A percentile compares a stretch with the other conserved stretches of the same genome.
phyloP scores from a whole-genome alignment of 495 filamentous ascomycete genomes.

The Trichocladium antarcticum region DNA sequence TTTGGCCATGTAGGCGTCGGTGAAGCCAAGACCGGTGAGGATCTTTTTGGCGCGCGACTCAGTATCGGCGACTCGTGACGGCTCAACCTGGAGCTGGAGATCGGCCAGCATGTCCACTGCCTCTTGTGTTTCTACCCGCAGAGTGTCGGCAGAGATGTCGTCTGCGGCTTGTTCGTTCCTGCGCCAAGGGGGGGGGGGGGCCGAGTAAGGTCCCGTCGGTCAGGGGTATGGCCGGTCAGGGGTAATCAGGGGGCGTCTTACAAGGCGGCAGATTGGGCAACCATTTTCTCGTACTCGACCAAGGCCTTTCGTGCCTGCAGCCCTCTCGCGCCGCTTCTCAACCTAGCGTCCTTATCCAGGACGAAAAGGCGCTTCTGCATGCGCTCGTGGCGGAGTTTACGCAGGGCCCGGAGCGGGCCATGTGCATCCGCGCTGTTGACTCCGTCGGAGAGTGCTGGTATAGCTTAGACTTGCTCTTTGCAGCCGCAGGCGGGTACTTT shows the following conservation, averaged over 20 bases:
- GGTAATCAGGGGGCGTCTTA: constrained; percentile 19
- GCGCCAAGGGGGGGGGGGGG: too few species aligned
- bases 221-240: neutral
- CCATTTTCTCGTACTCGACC: constrained; percentile 49
- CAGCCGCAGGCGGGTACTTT: constrained; percentile 32
- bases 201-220: too few species aligned
- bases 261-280: constrained; percentile 45
- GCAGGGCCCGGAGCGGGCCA: constrained; percentile 47
- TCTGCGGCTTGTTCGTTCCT: constrained; percentile 46
- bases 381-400: constrained; percentile 48
- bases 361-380: constrained; percentile 52
- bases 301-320: constrained; percentile 60
- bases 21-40: constrained; percentile 62
- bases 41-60: constrained; percentile 53
- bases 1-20: constrained; percentile 44
- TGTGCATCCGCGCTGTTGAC: constrained; percentile 38
- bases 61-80: constrained; percentile 38
- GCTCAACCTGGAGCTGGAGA: constrained; percentile 48
- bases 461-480: constrained; percentile 18
- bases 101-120: constrained; percentile 52
- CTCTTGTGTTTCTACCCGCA: constrained; percentile 50
- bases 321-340: constrained; percentile 62
- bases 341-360: constrained; percentile 57
- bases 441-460: constrained; percentile 26
- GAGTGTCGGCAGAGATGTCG: constrained; percentile 41